These are phyloP conservation scores for Copromyces sp. DNA, from an alignment of 495 filamentous ascomycete genomes.

Conservation along the genomic window DNA sequence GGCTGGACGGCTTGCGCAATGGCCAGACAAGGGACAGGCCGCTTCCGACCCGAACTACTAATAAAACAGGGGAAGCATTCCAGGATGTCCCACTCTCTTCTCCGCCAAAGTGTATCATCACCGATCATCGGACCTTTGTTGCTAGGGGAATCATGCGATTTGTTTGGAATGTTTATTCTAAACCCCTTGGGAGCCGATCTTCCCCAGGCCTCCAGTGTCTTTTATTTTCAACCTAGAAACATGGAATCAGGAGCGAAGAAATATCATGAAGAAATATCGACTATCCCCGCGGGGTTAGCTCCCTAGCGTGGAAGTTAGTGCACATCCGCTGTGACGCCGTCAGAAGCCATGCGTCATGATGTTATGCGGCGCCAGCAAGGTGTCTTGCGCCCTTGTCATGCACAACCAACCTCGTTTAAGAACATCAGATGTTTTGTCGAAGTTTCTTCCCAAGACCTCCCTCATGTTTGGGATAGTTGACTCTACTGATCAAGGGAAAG, in stretches of 20 bases:
- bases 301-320: not conserved
- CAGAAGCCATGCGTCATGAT: not conserved
- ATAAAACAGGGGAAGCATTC: not conserved
- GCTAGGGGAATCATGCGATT: not conserved
- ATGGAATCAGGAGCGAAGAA: not conserved
- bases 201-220: not conserved
- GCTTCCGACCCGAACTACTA: not conserved
- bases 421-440: not conserved
- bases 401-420: not conserved
- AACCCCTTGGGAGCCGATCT: not conserved
- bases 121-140: not conserved
- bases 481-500: not conserved
- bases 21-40: not conserved
- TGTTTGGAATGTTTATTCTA: not conserved
- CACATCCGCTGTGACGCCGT: not conserved
- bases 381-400: not conserved
- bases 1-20: not conserved
- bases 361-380: not conserved
- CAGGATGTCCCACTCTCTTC: not conserved
- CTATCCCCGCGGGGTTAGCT: not conserved
- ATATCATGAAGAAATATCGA: not conserved
- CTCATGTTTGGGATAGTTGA: not conserved
- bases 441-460: not conserved
- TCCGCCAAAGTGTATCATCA: not conserved
- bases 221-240: not conserved